Conservation (phyloP, 129 eudicot species). For the Artemisia tridentata region DNA sequence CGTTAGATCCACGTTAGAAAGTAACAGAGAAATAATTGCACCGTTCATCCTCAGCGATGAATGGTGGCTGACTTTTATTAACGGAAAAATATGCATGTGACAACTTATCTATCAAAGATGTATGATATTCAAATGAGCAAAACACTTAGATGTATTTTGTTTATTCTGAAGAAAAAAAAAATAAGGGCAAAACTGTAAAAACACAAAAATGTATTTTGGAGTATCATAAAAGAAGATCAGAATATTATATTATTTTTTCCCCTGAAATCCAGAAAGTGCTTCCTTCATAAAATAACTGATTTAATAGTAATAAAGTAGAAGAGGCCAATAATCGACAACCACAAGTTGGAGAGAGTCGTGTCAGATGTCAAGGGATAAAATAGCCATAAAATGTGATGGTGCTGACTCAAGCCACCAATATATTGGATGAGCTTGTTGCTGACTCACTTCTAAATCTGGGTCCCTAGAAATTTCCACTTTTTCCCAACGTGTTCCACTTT, state of each 20-base stretch:
- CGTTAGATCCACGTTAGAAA: too few relatives aligned
- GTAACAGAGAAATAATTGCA: too few relatives aligned
- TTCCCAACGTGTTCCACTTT: slow-evolving; percentile 12
- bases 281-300: background rate
- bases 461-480: slow-evolving; percentile 26
- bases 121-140: too few relatives aligned
- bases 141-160: too few relatives aligned
- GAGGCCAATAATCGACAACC: slow-evolving; percentile 19
- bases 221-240: too few relatives aligned
- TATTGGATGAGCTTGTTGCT: slow-evolving; percentile 13
- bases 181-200: too few relatives aligned
- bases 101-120: too few relatives aligned
- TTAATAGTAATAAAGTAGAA: background rate
- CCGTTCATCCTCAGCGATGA: too few relatives aligned
- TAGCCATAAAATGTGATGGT: slow-evolving; percentile 29
- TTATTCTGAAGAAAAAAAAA: too few relatives aligned
- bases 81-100: too few relatives aligned
- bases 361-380: slow-evolving; percentile 12
- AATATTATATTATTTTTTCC: background rate
- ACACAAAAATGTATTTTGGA: too few relatives aligned
- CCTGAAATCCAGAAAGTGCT: background rate
- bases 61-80: too few relatives aligned
- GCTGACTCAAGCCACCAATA: slow-evolving; percentile 39
- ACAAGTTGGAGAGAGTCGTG: slow-evolving; percentile 17
- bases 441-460: slow-evolving; percentile 18